Conservation (phyloP, 306 rosid species). For the Quercus suber region DNA sequence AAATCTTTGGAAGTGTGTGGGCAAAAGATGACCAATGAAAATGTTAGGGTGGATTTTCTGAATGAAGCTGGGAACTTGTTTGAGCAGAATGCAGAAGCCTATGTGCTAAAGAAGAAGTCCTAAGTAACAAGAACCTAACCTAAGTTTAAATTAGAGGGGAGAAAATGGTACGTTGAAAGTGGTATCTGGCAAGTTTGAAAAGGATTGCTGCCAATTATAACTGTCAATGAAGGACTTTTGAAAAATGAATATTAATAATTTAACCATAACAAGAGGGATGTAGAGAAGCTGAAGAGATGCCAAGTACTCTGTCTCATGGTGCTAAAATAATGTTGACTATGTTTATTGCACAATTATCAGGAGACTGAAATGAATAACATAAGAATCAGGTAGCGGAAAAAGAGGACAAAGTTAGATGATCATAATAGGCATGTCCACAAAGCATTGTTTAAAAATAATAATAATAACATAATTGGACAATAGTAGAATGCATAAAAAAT, state of each 20-base stretch:
- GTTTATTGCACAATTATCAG: too few species aligned
- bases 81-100: background rate
- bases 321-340: too few species aligned
- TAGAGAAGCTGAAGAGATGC: constrained; percentile 79
- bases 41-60: too few species aligned
- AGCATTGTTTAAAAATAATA: background rate
- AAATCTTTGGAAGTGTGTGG: too few species aligned
- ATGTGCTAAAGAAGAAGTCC: background rate
- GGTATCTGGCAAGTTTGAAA: constrained; percentile 80
- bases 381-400: background rate
- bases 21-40: too few species aligned
- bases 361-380: background rate
- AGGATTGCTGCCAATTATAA: constrained; percentile 68
- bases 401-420: constrained; percentile 6
- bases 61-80: too few species aligned
- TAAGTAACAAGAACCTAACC: background rate
- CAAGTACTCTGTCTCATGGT: constrained; percentile 36
- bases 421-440: background rate
- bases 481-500: background rate
- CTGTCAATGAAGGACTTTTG: constrained; percentile 17
- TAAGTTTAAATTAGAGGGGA: background rate
- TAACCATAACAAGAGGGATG: constrained; percentile 15
- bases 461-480: too few species aligned
- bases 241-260: background rate
- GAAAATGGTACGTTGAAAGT: constrained; percentile 77